Conservation (phyloP, 371 early-diverging fungal species). For the Funneliformis caledonium region DNA sequence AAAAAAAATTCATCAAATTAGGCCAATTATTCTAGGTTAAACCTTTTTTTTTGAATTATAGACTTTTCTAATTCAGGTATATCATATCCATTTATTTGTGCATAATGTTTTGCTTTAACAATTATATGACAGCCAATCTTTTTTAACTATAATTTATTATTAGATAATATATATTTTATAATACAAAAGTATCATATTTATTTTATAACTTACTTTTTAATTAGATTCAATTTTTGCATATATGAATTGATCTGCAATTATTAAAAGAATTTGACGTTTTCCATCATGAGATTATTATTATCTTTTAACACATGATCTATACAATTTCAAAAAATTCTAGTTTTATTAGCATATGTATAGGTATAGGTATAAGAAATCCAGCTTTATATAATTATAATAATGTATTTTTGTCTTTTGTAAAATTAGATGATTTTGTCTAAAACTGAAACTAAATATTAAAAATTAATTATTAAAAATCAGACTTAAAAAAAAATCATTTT, state of each 20-base stretch:
- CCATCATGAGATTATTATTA: background rate
- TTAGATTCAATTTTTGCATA: background rate
- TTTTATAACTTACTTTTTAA: background rate
- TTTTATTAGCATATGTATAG: background rate
- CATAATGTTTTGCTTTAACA: background rate
- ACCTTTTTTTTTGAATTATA: background rate
- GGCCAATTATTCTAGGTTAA: background rate
- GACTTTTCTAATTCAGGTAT: background rate
- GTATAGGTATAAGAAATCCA: background rate
- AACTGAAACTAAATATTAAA: background rate
- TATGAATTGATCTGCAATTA: background rate
- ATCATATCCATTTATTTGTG: background rate
- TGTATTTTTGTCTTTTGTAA: background rate
- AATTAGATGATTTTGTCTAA: background rate
- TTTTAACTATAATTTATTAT: background rate
- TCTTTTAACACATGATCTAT: background rate
- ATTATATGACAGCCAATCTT: constrained; percentile 4
- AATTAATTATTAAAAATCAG: background rate
- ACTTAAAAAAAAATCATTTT: background rate
- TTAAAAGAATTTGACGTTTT: background rate
- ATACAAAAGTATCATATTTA: background rate
- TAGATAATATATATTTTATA: background rate
- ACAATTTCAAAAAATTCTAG: background rate
- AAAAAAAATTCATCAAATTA: background rate
- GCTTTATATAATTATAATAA: background rate